Evolutionary conservation across 352 stramenopile genomes (phyloP).

Genomic region (Phytophthora constricta): DNA sequence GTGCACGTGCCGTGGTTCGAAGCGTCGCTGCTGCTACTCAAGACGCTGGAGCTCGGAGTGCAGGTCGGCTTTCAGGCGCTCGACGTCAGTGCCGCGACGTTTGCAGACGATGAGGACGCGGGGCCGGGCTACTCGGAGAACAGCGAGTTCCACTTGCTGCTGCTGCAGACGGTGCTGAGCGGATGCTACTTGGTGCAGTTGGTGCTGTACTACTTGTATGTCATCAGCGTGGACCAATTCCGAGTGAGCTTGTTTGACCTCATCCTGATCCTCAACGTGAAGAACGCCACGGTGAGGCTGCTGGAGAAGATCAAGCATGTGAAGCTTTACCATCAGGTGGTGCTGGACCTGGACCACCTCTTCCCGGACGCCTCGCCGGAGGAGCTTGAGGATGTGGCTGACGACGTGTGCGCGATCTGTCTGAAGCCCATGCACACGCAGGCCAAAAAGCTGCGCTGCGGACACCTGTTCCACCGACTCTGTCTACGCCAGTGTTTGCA

Average conservation of each 20-base stretch:
- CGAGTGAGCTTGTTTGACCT: conserved; percentile 81
- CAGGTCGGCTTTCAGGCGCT: conserved; percentile 76
- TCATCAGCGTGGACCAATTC: conserved; percentile 84
- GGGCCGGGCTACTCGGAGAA: conserved; percentile 55
- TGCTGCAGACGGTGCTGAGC: conserved; percentile 69
- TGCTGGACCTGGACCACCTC: conserved; percentile 69
- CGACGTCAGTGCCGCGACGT: conserved; percentile 46
- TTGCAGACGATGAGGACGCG: conserved; percentile 39
- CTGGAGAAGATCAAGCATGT: conserved; percentile 75
- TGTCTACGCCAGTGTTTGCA: conserved; percentile 83
- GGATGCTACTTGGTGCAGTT: conserved; percentile 71
- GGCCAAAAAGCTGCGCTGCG: conserved; percentile 77
- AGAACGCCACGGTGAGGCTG: conserved; percentile 72
- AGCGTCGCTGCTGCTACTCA: conserved; percentile 68
- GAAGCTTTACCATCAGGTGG: conserved; percentile 72
- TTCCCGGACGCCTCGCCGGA: conserved; percentile 64
- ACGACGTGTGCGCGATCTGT: conserved; percentile 87
- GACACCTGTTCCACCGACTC: conserved; percentile 75
- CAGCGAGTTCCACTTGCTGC: conserved; percentile 66
- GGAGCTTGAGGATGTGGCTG: conserved; percentile 61
- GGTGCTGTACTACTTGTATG: conserved; percentile 82
- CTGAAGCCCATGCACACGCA: conserved; percentile 72
- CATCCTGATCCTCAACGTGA: conserved; percentile 84
- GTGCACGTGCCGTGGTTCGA: conserved; percentile 83
- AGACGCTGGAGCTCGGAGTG: conserved; percentile 67